Evolutionary conservation across 2,329 filamentous ascomycete species (phyloP).

Genomic region (Colletotrichum trifolii): DNA sequence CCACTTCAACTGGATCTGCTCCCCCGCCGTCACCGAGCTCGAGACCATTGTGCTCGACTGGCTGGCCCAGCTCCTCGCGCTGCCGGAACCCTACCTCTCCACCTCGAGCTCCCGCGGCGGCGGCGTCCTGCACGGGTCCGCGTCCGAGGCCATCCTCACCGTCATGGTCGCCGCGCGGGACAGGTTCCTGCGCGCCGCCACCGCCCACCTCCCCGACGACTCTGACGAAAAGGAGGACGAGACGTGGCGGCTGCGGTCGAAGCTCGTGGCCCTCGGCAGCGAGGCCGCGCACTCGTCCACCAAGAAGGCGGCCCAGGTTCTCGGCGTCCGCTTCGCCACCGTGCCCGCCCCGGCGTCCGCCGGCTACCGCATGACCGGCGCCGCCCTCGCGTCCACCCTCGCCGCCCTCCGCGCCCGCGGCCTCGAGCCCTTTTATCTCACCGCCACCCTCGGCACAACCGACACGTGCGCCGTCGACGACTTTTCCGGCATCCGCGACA

Average conservation of each 20-base stretch:
- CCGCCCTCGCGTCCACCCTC: slow-evolving; percentile 69
- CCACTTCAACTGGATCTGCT: slow-evolving; percentile 98
- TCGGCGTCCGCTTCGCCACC: slow-evolving; percentile 82
- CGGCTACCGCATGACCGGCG: slow-evolving; percentile 77
- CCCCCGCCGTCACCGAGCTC: slow-evolving; percentile 89
- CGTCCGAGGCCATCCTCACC: slow-evolving; percentile 87
- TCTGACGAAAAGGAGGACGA: slow-evolving; percentile 77
- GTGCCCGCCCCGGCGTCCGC: slow-evolving; percentile 72
- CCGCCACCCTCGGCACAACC: slow-evolving; percentile 86
- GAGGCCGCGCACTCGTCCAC: slow-evolving; percentile 85
- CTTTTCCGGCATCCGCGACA: slow-evolving; percentile 73
- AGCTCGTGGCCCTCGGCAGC: slow-evolving; percentile 82
- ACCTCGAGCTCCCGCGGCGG: slow-evolving; percentile 78
- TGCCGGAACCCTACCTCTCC: slow-evolving; percentile 81
- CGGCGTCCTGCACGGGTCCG: slow-evolving; percentile 93
- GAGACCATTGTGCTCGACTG: slow-evolving; percentile 95
- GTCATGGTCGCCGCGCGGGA: slow-evolving; percentile 90
- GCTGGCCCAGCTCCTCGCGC: slow-evolving; percentile 79
- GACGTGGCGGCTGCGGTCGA: slow-evolving; percentile 64
- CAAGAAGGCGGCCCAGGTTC: slow-evolving; percentile 87
- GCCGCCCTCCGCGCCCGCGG: slow-evolving; percentile 74
- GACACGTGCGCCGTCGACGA: slow-evolving; percentile 90
- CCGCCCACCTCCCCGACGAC: slow-evolving; percentile 58
- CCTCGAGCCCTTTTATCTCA: slow-evolving; percentile 87
- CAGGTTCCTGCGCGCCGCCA: slow-evolving; percentile 74